Percentiles rank a stretch among this genome's conserved stretches.
These are phyloP conservation scores for Chytridiales sp. DNA, from an alignment of 371 early-diverging fungal genomes.

Conservation along the genomic window DNA sequence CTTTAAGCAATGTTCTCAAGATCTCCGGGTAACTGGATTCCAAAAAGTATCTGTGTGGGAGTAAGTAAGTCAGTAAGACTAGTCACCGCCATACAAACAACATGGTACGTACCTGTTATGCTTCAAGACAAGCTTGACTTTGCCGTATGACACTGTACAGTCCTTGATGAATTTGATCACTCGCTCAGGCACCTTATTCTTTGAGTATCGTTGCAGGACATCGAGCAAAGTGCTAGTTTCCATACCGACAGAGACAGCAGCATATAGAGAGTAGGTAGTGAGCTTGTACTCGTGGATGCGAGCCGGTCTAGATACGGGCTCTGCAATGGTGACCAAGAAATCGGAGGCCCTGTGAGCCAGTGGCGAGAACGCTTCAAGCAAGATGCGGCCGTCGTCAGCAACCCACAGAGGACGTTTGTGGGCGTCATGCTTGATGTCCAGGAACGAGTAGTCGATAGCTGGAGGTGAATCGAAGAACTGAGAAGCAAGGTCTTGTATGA, in stretches of 20 bases:
- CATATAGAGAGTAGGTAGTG: slow-evolving; percentile 97
- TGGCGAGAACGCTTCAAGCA: slow-evolving; percentile 95
- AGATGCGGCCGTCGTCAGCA: slow-evolving; percentile 87
- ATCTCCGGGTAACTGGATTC: slow-evolving; percentile 79
- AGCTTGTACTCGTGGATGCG: slow-evolving; percentile 98
- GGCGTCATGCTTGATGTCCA: slow-evolving; percentile 84
- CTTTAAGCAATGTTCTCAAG: slow-evolving; percentile 81
- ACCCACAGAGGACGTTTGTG: slow-evolving; percentile 94
- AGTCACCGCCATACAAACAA: not conserved
- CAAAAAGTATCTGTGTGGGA: slow-evolving; percentile 54
- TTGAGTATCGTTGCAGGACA: slow-evolving; percentile 71
- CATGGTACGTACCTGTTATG: slow-evolving; percentile 78
- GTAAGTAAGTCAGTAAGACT: not conserved
- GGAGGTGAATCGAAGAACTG: slow-evolving; percentile 12
- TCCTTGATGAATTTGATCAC: slow-evolving; percentile 86
- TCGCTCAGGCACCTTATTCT: slow-evolving; percentile 77
- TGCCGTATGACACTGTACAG: slow-evolving; percentile 96
- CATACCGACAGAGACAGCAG: slow-evolving; percentile 98
- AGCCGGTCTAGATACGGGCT: slow-evolving; percentile 83
- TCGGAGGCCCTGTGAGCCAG: slow-evolving; percentile 96
- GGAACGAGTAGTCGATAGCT: slow-evolving; percentile 17
- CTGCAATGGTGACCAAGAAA: slow-evolving; percentile 98
- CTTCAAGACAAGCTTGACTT: slow-evolving; percentile 96
- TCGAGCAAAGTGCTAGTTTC: slow-evolving; percentile 95
- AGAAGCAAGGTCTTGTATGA: slow-evolving; percentile 8